These are phyloP conservation scores for Beauveria sp. DNA, from an alignment of 2,329 filamentous ascomycete species.

Conservation along the genomic window DNA sequence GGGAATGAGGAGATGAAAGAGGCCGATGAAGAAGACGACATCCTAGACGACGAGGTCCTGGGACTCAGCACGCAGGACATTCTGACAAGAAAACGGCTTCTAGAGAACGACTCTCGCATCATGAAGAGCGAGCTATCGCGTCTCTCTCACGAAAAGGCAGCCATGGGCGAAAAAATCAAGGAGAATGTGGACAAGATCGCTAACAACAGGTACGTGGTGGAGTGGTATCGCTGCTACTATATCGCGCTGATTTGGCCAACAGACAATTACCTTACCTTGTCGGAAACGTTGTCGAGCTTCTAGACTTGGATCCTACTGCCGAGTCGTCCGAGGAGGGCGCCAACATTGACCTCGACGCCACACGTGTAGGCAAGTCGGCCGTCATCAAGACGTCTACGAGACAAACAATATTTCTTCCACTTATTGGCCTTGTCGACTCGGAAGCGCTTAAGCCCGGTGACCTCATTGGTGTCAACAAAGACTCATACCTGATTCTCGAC, in stretches of 20 bases:
- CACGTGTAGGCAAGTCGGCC: slow-evolving; percentile 91
- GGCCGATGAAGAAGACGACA: slow-evolving; percentile 57
- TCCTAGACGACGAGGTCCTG: slow-evolving; percentile 89
- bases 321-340: slow-evolving; percentile 96
- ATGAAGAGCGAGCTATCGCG: slow-evolving; percentile 97
- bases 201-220: slow-evolving; percentile 73
- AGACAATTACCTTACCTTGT: slow-evolving; percentile 98
- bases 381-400: slow-evolving; percentile 99
- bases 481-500: slow-evolving; percentile 94
- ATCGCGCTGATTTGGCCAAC: slow-evolving; percentile 11
- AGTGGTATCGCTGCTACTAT: neutral
- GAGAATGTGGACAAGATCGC: slow-evolving; percentile 98
- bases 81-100: slow-evolving; percentile 76
- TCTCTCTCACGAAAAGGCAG: slow-evolving; percentile 87
- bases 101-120: slow-evolving; percentile 96
- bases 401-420: slow-evolving; percentile 95
- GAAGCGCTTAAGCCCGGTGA: slow-evolving; percentile 92
- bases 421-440: slow-evolving; percentile 94
- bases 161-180: slow-evolving; percentile 98
- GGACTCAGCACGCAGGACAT: slow-evolving; percentile 92
- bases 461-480: slow-evolving; percentile 97
- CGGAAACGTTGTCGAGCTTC: slow-evolving; percentile 93
- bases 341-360: slow-evolving; percentile 97
- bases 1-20: slow-evolving; percentile 91
- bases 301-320: slow-evolving; percentile 91